Percentiles rank a stretch among this genome's conserved stretches.
phyloP scores from a whole-genome alignment of 495 filamentous ascomycete genomes.

The Penicillium subrubescens region DNA sequence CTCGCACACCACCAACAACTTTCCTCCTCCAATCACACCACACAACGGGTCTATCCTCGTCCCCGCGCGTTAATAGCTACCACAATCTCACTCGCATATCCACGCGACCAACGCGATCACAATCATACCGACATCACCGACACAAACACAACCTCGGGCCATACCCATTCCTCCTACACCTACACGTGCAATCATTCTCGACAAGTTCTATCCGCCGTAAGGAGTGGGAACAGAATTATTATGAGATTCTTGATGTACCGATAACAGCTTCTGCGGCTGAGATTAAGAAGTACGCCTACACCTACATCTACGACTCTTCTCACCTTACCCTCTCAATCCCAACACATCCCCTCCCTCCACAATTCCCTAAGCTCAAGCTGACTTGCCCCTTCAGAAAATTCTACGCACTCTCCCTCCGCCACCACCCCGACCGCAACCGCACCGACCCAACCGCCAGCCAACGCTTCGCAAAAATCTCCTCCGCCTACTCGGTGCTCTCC shows the following conservation, averaged over 20 bases:
- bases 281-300: conserved; percentile 73
- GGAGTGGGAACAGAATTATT: conserved; percentile 58
- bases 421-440: conserved; percentile 94
- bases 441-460: conserved; percentile 67
- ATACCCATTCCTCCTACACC: background rate
- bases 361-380: background rate
- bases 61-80: conserved; percentile 4
- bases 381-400: conserved; percentile 56
- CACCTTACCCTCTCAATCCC: conserved; percentile 1
- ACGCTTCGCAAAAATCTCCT: conserved; percentile 82
- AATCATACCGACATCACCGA: background rate
- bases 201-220: conserved; percentile 35
- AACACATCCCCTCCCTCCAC: conserved; percentile 1
- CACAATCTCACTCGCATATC: conserved; percentile 5
- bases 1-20: conserved; percentile 6
- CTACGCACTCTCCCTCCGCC: conserved; percentile 85
- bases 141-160: background rate
- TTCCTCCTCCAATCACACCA: conserved; percentile 1
- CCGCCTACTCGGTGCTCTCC: conserved; percentile 81
- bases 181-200: conserved; percentile 38
- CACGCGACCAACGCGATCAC: conserved; percentile 12
- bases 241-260: conserved; percentile 78
- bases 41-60: background rate
- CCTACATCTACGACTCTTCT: background rate
- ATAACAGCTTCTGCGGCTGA: conserved; percentile 67